Base-by-base conservation (phyloP, 1,139 yeast species). In the Eremothecium sinecaudum region DNA sequence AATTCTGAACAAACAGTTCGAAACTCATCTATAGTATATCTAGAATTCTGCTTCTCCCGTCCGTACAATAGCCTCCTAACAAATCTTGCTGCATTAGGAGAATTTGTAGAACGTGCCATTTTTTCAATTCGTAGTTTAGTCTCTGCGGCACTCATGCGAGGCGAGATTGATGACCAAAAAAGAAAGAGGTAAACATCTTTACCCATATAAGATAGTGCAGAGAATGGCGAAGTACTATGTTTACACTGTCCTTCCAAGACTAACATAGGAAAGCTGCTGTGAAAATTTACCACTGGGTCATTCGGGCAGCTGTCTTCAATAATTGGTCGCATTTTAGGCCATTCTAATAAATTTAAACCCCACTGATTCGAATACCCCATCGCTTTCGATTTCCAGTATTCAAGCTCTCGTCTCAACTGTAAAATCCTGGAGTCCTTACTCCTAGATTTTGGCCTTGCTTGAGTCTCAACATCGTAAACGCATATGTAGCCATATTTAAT, bases 391-490 rank as follows among this genome's bases (percentile, higher is more conserved):
- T 47, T 51, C 53, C 57, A 55, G 31, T 49, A 56, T 7, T 46
- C 51, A 11, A 53, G 32, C 27, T 56, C 61, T 24, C 48, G 50
- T 21, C 50, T 49, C 28, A 56, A 31, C 24, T 56, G 45, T 21
- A 47, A 36, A 8, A 56, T 51, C 10, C 44, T 40, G 6, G 58
- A 50, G 32, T 51, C 58, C 34, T 53, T 53, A 27, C 49, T 50
- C 2, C 56, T 50, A 32, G 47, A 47, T 31, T 47, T 54, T 4
- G 61, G 61, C 13, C 50, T 45, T 8, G 37, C 24, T 38, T 56
- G 61, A n/a, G 37, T 41, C 17, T 48, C 52, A 4, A 52, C 44
- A 33, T 55, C 60, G 39, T 57, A 56, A 4, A 51, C 35, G 39
- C 61, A 57, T 4, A 34, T 25, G 12, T 50, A 33, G n/a, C 44